These are phyloP conservation scores for Cercospora berteroae DNA, from an alignment of 2,329 filamentous ascomycete species.

Conservation along the genomic window DNA sequence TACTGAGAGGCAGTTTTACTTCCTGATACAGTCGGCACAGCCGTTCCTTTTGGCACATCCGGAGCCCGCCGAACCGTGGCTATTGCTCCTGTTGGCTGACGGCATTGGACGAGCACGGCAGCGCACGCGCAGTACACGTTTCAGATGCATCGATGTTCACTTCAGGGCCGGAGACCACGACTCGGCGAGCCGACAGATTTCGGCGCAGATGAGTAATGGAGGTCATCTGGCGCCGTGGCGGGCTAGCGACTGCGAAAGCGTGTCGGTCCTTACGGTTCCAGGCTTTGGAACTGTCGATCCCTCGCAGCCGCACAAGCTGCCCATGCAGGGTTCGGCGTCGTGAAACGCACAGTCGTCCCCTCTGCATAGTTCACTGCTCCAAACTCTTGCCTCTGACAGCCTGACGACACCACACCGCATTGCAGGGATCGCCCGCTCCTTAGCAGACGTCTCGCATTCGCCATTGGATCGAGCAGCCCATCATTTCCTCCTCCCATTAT, in stretches of 20 bases:
- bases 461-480: not conserved
- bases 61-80: not conserved
- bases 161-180: not conserved
- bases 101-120: not conserved
- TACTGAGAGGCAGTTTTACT: not conserved
- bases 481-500: not conserved
- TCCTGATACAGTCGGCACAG: not conserved
- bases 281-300: slow-evolving; percentile 4
- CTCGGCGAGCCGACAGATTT: not conserved
- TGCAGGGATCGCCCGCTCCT: not conserved
- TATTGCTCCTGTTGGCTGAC: not conserved
- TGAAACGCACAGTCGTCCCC: slow-evolving; percentile 2
- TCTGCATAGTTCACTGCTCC: slow-evolving; percentile 1
- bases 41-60: not conserved
- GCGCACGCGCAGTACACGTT: not conserved
- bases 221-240: not conserved
- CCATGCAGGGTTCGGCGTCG: slow-evolving; percentile 1
- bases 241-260: not conserved
- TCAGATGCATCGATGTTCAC: not conserved
- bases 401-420: slow-evolving; percentile 6
- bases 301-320: slow-evolving; percentile 1
- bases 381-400: slow-evolving; percentile 6
- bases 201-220: slow-evolving; percentile 4
- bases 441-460: not conserved
- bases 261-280: slow-evolving; percentile 3